Evolutionary conservation across 2,329 filamentous ascomycete genomes (phyloP).

Genomic region (Fusarium brevicatenulatum): DNA sequence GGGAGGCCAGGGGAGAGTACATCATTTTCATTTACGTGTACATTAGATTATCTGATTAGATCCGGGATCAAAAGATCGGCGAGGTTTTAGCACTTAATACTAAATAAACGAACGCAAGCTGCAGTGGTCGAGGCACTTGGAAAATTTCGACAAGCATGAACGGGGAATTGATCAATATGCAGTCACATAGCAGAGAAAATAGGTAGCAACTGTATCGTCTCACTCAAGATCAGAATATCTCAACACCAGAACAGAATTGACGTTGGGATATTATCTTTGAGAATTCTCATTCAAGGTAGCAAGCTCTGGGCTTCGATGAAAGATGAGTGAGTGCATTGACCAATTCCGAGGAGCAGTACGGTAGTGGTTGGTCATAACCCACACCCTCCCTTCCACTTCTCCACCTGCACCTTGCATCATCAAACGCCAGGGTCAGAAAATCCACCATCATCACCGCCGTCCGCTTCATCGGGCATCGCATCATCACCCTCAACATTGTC

Average conservation of each 20-base stretch:
- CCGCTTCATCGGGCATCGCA: slow-evolving; percentile 3
- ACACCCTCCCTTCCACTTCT: slow-evolving; percentile 30
- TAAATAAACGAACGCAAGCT: not conserved
- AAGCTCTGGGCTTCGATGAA: not conserved
- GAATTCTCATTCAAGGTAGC: slow-evolving; percentile 2
- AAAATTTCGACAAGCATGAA: not conserved
- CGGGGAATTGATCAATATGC: not conserved
- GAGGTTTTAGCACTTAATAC: not conserved
- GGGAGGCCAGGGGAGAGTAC: not conserved
- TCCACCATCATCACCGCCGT: slow-evolving; percentile 25
- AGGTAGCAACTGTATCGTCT: not conserved
- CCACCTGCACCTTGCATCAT: slow-evolving; percentile 38
- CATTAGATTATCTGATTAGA: slow-evolving; percentile 33
- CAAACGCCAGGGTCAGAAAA: slow-evolving; percentile 12
- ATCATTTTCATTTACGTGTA: not conserved
- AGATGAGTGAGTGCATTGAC: slow-evolving; percentile 9
- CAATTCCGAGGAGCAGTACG: not conserved
- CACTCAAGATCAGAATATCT: not conserved
- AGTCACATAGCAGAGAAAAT: not conserved
- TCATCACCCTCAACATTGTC: not conserved
- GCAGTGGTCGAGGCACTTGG: not conserved
- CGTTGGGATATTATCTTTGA: not conserved
- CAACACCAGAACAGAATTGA: not conserved
- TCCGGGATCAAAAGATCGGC: slow-evolving; percentile 9
- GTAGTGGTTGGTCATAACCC: slow-evolving; percentile 24